Evolutionary conservation across 2,329 filamentous ascomycete species (phyloP).

Genomic region (Sphaerulina vaccinii): DNA sequence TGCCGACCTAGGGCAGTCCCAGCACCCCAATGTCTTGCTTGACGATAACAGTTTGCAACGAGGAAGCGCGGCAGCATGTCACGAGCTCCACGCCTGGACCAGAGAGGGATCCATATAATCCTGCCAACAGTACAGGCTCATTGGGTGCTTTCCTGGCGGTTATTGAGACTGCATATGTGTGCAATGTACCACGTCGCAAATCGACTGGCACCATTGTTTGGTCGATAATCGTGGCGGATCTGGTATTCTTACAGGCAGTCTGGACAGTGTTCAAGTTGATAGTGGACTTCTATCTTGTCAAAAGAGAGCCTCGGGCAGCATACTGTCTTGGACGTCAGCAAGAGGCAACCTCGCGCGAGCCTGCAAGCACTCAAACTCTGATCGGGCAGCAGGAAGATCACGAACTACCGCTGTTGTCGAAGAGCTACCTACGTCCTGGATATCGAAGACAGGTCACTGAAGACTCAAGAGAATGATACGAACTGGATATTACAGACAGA

Average conservation of each 20-base stretch:
- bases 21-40: not conserved
- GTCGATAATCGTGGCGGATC: not conserved
- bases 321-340: constrained; percentile 1
- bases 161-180: not conserved
- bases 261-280: constrained; percentile 3
- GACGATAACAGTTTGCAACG: not conserved
- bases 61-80: not conserved
- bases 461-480: not conserved
- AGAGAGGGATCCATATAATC: not conserved
- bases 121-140: not conserved
- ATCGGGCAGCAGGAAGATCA: not conserved
- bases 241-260: constrained; percentile 3
- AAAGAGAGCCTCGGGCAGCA: not conserved
- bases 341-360: not conserved
- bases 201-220: not conserved
- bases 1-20: constrained; percentile 19
- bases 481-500: too few relatives aligned
- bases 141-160: not conserved
- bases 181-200: not conserved
- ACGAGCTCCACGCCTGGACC: not conserved
- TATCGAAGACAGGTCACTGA: not conserved
- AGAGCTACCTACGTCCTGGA: not conserved
- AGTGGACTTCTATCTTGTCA: not conserved
- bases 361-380: not conserved
- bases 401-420: not conserved